A percentile compares a stretch with the other conserved stretches of the same genome.
These are phyloP conservation scores for Kwoniella sp. DNA, from an alignment of 768 basidiomycete species.

Conservation along the genomic window DNA sequence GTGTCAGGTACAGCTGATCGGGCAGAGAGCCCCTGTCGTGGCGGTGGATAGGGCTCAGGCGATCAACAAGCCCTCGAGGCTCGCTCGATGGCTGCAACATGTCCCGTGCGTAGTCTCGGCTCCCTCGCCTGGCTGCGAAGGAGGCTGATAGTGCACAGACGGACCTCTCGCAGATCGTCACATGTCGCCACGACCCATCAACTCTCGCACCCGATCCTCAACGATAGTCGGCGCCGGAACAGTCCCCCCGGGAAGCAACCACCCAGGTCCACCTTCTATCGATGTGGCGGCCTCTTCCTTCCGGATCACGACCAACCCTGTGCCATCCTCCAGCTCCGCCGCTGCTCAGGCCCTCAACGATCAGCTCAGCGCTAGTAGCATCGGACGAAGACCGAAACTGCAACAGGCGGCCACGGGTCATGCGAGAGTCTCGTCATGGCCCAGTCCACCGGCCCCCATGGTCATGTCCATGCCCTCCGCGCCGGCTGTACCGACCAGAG, in stretches of 20 bases:
- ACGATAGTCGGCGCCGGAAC: constrained; percentile 25
- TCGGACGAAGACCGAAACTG: constrained; percentile 3
- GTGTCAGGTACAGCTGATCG: no score
- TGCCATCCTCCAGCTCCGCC: constrained; percentile 13
- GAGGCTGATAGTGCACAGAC: no score
- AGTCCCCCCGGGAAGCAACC: constrained; percentile 4
- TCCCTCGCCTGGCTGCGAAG: no score
- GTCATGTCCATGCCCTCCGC: constrained; percentile 21
- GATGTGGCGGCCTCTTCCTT: constrained; percentile 23
- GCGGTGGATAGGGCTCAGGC: no score
- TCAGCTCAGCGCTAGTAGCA: constrained; percentile 10
- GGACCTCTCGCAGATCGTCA: not conserved
- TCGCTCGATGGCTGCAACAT: no score
- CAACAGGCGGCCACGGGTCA: constrained; percentile 6
- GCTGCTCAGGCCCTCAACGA: constrained; percentile 16
- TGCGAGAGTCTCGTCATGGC: constrained; percentile 22
- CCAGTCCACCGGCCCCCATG: constrained; percentile 18
- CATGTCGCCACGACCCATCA: constrained; percentile 7
- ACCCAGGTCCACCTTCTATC: constrained; percentile 16
- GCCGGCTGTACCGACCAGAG: constrained; percentile 21
- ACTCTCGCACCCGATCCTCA: constrained; percentile 23
- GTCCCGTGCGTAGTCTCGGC: no score
- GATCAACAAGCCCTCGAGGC: no score
- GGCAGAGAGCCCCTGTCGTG: no score
- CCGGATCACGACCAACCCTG: constrained; percentile 17